These are phyloP conservation scores for Xylariaceae sp. DNA, from an alignment of 2,329 filamentous ascomycete species.

Conservation along the genomic window DNA sequence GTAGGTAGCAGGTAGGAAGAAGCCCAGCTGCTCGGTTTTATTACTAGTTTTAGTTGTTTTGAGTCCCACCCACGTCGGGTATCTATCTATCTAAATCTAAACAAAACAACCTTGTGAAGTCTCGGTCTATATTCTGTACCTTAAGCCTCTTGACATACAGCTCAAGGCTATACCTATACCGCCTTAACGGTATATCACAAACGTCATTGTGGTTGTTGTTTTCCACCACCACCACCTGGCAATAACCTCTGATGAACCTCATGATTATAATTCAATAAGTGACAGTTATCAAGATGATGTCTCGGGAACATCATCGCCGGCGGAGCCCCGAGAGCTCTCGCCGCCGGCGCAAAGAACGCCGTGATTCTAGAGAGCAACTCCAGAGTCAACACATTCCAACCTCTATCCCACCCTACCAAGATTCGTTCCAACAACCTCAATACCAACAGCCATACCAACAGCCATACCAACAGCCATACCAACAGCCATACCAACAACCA, in stretches of 20 bases:
- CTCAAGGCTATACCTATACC: slow-evolving; percentile 2
- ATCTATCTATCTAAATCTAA: slow-evolving; percentile 19
- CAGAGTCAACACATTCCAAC: slow-evolving; percentile 34
- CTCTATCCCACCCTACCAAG: slow-evolving; percentile 30
- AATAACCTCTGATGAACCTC: slow-evolving; percentile 33
- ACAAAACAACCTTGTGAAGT: slow-evolving; percentile 27
- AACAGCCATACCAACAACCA: slow-evolving; percentile 15
- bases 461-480: slow-evolving; percentile 21
- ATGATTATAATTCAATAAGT: slow-evolving; percentile 29
- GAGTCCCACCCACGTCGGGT: slow-evolving; percentile 18
- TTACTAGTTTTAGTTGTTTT: slow-evolving; percentile 8
- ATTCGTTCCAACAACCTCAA: slow-evolving; percentile 9
- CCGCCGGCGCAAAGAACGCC: slow-evolving; percentile 56
- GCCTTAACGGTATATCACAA: slow-evolving; percentile 14
- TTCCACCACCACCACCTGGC: slow-evolving; percentile 23
- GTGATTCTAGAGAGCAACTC: slow-evolving; percentile 51
- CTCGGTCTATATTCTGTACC: no score
- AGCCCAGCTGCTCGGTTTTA: slow-evolving; percentile 23
- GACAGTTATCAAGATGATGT: slow-evolving; percentile 54
- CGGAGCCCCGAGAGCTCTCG: slow-evolving; percentile 63
- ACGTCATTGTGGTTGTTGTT: slow-evolving; percentile 14
- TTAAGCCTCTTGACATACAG: slow-evolving; percentile 5
- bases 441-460: slow-evolving; percentile 13
- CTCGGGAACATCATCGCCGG: slow-evolving; percentile 57
- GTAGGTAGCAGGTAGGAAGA: no score